phyloP scores from a whole-genome alignment of 768 basidiomycete genomes.

The Mycena filopes region DNA sequence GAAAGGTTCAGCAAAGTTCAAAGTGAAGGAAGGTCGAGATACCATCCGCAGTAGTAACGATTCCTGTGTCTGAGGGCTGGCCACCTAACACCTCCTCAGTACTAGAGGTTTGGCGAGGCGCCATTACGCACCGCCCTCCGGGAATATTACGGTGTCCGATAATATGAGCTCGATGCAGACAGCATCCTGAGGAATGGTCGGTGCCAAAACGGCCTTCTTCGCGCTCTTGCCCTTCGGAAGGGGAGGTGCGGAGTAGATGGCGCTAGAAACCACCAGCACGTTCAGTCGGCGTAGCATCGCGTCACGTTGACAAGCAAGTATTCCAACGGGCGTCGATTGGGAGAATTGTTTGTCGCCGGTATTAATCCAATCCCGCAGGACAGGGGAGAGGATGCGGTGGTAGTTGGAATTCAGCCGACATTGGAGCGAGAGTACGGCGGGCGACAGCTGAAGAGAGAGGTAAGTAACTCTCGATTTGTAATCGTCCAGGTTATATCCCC shows the following conservation, averaged over 20 bases:
- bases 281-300: slow-evolving; percentile 70
- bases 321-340: slow-evolving; percentile 77
- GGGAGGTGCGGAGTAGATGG: slow-evolving; percentile 57
- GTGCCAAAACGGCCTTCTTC: slow-evolving; percentile 65
- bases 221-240: slow-evolving; percentile 59
- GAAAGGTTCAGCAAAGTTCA: neutral
- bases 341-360: slow-evolving; percentile 24
- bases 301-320: slow-evolving; percentile 85
- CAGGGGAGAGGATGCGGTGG: slow-evolving; percentile 71
- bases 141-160: slow-evolving; percentile 84
- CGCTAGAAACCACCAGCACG: slow-evolving; percentile 65
- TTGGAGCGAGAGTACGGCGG: neutral
- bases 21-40: neutral
- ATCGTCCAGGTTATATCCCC: too few species aligned
- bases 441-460: too few species aligned
- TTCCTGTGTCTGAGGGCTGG: slow-evolving; percentile 80
- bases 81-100: slow-evolving; percentile 55
- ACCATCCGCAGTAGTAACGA: slow-evolving; percentile 58
- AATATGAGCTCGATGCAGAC: slow-evolving; percentile 70
- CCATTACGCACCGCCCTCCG: slow-evolving; percentile 63
- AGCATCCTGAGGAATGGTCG: slow-evolving; percentile 54
- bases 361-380: slow-evolving; percentile 46
- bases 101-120: neutral
- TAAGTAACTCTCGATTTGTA: too few species aligned
- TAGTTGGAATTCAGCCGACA: slow-evolving; percentile 47